Base-by-base conservation (phyloP, 495 filamentous ascomycete species). In the Lentithecium fluviatile region DNA sequence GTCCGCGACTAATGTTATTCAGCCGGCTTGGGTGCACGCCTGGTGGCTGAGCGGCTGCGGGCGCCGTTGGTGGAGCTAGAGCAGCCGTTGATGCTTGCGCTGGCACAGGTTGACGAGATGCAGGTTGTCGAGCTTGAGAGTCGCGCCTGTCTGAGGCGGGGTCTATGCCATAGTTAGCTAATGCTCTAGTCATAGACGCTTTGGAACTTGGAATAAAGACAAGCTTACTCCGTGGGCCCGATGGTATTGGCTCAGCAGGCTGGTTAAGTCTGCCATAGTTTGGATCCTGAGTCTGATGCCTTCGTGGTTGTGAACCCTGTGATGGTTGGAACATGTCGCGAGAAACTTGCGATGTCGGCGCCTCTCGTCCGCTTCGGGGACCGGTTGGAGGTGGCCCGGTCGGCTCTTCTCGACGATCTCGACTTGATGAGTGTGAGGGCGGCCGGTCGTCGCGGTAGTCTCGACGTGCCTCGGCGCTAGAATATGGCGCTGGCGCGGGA, bases 161-260 rank as follows among this genome's bases (percentile, higher is more conserved):
- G n/a, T 25, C 66, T 58, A 37, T 25, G 42, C 11, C 46, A 26
- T 52, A 45, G 49, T 38, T 42, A 58, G 19, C n/a, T n/a, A n/a
- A n/a, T n/a, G n/a, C n/a, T n/a, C n/a, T n/a, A n/a, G n/a, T n/a
- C n/a, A n/a, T n/a, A n/a, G n/a, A n/a, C n/a, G n/a, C n/a, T n/a
- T n/a, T n/a, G n/a, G n/a, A n/a, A n/a, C n/a, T n/a, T n/a, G n/a
- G n/a, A n/a, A n/a, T n/a, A n/a, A n/a, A n/a, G 29, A 32, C 10
- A 32, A 32, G 25, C 60, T 24, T 68, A 34, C 81, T 79, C 42
- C 88, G 78, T 1, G 90, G 91, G 0, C 89, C 91, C 23, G 84
- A 86, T 0, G 90, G 89, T 45, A 85, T 82, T 45, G 85, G 73
- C 0, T 82, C 77, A n/a, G 74, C 73, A 45, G 81, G 78, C 7